Evolutionary conservation across 2,329 filamentous ascomycete species (phyloP).

Genomic region (Neocucurbitaria cava): DNA sequence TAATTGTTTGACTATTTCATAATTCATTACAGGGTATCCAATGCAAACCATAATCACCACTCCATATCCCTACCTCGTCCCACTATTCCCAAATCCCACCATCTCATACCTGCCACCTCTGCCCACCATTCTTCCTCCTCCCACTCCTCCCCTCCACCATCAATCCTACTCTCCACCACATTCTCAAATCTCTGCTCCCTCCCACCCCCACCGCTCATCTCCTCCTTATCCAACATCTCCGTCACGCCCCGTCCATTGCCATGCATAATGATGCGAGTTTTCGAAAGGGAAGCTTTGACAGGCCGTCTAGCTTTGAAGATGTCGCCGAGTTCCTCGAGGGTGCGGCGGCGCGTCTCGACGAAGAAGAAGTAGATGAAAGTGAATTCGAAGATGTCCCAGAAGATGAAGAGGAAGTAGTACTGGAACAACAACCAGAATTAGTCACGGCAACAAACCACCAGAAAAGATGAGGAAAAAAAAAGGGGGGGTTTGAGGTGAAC

Average conservation of each 20-base stretch:
- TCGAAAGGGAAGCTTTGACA: conserved; percentile 45
- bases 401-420: conserved; percentile 52
- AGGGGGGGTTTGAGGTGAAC: neutral
- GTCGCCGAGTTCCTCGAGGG: conserved; percentile 55
- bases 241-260: conserved; percentile 37
- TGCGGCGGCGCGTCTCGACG: conserved; percentile 49
- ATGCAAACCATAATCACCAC: neutral
- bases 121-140: conserved; percentile 9
- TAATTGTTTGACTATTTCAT: too few relatives aligned
- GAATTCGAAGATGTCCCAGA: conserved; percentile 53
- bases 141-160: conserved; percentile 5
- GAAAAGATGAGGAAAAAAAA: neutral
- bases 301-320: conserved; percentile 52
- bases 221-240: conserved; percentile 41
- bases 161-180: neutral
- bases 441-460: too few relatives aligned
- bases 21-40: neutral
- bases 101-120: conserved; percentile 12
- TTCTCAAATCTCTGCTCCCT: conserved; percentile 3
- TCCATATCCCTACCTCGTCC: neutral
- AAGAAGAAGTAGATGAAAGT: conserved; percentile 49
- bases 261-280: conserved; percentile 41
- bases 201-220: conserved; percentile 5
- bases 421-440: too few relatives aligned
- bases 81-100: conserved; percentile 12